phyloP scores from a whole-genome alignment of 371 early-diverging fungal species.

The Dipsacomyces acuminosporus region DNA sequence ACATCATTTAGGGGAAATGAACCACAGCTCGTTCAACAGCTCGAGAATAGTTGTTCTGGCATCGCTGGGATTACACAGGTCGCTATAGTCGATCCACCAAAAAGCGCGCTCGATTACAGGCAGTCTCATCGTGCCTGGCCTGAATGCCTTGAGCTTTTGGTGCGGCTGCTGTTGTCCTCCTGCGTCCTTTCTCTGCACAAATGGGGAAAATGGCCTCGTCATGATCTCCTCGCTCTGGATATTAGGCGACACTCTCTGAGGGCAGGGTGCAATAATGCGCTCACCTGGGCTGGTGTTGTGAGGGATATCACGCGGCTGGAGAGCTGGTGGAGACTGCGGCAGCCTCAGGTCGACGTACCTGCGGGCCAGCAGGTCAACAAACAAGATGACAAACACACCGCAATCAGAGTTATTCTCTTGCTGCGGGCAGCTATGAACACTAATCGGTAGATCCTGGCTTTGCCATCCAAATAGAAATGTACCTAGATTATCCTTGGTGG shows the following conservation, averaged over 20 bases:
- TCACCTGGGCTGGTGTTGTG: background rate
- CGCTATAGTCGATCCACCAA: slow-evolving; percentile 46
- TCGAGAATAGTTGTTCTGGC: slow-evolving; percentile 20
- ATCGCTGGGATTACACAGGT: slow-evolving; percentile 24
- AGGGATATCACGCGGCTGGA: background rate
- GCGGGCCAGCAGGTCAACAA: slow-evolving; percentile 32
- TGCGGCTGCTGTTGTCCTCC: too few relatives aligned
- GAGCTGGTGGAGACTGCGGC: background rate
- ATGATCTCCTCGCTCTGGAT: background rate
- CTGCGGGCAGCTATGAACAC: slow-evolving; percentile 42
- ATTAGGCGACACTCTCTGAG: background rate
- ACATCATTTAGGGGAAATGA: too few relatives aligned
- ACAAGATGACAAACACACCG: slow-evolving; percentile 36
- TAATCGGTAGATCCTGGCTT: background rate
- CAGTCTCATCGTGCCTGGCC: slow-evolving; percentile 1
- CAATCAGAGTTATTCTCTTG: slow-evolving; percentile 40
- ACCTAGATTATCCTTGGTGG: slow-evolving; percentile 10
- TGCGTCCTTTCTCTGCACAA: too few relatives aligned
- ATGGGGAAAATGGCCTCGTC: slow-evolving; percentile 15
- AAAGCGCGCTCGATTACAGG: slow-evolving; percentile 9
- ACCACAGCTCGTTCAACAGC: slow-evolving; percentile 25
- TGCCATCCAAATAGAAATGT: background rate
- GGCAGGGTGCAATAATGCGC: background rate
- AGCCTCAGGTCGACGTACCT: slow-evolving; percentile 32
- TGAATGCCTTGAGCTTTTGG: background rate